Evolutionary conservation across 345 rosid genomes (phyloP).

Genomic region (Populus euphratica): DNA sequence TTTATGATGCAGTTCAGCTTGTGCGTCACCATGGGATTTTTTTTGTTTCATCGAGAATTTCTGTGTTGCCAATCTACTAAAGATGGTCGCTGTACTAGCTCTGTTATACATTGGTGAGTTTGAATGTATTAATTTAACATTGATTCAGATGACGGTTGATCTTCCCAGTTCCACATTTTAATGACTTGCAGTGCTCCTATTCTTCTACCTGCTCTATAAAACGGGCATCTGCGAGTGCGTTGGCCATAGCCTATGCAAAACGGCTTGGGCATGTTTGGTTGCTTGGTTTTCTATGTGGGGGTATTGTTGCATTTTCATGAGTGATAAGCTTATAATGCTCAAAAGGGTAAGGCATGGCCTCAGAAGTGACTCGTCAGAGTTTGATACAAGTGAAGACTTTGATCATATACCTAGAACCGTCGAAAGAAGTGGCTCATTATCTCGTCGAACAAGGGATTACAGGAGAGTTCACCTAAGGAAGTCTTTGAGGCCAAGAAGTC

Average conservation of each 20-base stretch:
- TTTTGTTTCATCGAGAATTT: too few relatives aligned
- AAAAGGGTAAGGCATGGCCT: slow-evolving; percentile 20
- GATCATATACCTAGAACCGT: neutral
- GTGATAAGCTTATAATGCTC: slow-evolving; percentile 21
- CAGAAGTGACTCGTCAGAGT: slow-evolving; percentile 15
- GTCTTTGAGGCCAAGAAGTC: slow-evolving; percentile 44
- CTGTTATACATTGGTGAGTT: too few relatives aligned
- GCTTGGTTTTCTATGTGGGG: slow-evolving; percentile 41
- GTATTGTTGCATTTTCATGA: slow-evolving; percentile 37
- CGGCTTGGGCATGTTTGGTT: slow-evolving; percentile 34
- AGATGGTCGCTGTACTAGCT: too few relatives aligned
- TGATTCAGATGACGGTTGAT: neutral
- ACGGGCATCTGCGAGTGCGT: slow-evolving; percentile 44
- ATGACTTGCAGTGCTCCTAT: slow-evolving; percentile 34
- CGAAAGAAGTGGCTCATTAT: neutral
- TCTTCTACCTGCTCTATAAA: slow-evolving; percentile 48
- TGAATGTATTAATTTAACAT: too few relatives aligned
- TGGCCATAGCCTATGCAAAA: slow-evolving; percentile 37
- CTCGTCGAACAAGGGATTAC: slow-evolving; percentile 12
- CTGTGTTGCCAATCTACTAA: too few relatives aligned
- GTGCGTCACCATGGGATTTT: too few relatives aligned
- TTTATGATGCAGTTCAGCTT: too few relatives aligned
- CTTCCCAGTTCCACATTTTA: neutral
- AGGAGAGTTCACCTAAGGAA: slow-evolving; percentile 38
- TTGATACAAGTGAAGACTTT: slow-evolving; percentile 10